Evolutionary conservation across 2,329 filamentous ascomycete species (phyloP).

Genomic region (Pseudogymnoascus verrucosus): DNA sequence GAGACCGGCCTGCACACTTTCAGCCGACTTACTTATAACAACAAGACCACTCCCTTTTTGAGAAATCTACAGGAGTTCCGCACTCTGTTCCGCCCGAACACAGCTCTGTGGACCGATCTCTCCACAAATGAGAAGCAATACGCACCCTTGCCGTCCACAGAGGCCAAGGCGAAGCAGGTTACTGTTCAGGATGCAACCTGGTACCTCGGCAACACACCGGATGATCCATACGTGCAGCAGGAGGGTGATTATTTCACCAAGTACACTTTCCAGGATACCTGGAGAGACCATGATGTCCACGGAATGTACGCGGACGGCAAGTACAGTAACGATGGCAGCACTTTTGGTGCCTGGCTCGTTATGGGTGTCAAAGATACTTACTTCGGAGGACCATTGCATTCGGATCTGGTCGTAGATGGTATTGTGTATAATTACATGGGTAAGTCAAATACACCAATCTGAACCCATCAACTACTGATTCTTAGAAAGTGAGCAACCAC

Average conservation of each 20-base stretch:
- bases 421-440: conserved; percentile 57
- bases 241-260: conserved; percentile 58
- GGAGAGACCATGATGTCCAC: conserved; percentile 50
- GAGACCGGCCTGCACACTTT: conserved; percentile 58
- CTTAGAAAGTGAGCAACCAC: conserved; percentile 44
- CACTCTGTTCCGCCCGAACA: conserved; percentile 53
- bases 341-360: conserved; percentile 54
- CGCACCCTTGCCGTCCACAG: conserved; percentile 42
- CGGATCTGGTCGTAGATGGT: conserved; percentile 55
- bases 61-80: conserved; percentile 53
- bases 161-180: conserved; percentile 35
- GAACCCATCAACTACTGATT: conserved; percentile 15
- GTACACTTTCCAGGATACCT: conserved; percentile 53
- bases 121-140: conserved; percentile 48
- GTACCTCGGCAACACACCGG: conserved; percentile 46
- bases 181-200: conserved; percentile 58
- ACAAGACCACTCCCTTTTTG: conserved; percentile 46
- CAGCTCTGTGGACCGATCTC: conserved; percentile 53
- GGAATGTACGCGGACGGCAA: conserved; percentile 46
- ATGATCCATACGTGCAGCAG: conserved; percentile 47
- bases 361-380: conserved; percentile 58
- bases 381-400: conserved; percentile 53
- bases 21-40: conserved; percentile 51
- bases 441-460: conserved; percentile 13
- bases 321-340: conserved; percentile 40